Evolutionary conservation across 225 moss, liverwort and hornwort genomes (phyloP), one percentile per base, ranked within the genome.

Genomic region (Climacium dendroides): DNA sequence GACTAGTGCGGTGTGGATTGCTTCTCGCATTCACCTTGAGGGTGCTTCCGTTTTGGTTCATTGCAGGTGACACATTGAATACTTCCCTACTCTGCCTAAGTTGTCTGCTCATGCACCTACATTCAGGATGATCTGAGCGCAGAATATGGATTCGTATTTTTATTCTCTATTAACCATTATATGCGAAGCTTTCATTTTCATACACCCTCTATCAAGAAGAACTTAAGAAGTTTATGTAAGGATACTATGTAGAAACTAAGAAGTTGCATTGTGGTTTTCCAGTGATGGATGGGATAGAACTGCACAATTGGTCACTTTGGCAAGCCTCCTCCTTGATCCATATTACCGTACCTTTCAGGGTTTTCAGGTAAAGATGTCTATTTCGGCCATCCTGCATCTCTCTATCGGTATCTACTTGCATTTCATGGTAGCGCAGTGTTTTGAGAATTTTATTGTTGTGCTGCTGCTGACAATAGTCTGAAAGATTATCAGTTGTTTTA

Each of bases 271-370:
- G 63, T 91, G 80, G 47, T 83, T 82, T 72, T 89, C 81, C 93
- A 95, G 94, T 95, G 95, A 95, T 86, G 95, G 99, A 79, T 99
- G 99, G 99, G 99, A 99, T 84, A 94, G 99, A 83, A 97, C 99
- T 63, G 90, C 97, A 43, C 99, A 99, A 81, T 84, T 99, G 75
- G 92, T 96, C 75, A 87, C 96, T 62, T 90, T 97, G 88, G 95
- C 99, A 81, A 90, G 97, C 90, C 87, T 99, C 72, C 90, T 99
- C 82, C 91, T 99, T 34, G 99, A 99, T 91, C 99, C 99, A 62
- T 99, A 99, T 89, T 99, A 99, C 91, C 96, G 99, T 60, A 99
- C 99, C 35, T 96, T 99, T 92, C 81, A 93, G 87, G 99, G 99
- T 30, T 96, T 99, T 88, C 97, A 99, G 97, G 99, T 99, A 94